phyloP scores from a whole-genome alignment of 495 filamentous ascomycete species.

The Aspergillus wentii region DNA sequence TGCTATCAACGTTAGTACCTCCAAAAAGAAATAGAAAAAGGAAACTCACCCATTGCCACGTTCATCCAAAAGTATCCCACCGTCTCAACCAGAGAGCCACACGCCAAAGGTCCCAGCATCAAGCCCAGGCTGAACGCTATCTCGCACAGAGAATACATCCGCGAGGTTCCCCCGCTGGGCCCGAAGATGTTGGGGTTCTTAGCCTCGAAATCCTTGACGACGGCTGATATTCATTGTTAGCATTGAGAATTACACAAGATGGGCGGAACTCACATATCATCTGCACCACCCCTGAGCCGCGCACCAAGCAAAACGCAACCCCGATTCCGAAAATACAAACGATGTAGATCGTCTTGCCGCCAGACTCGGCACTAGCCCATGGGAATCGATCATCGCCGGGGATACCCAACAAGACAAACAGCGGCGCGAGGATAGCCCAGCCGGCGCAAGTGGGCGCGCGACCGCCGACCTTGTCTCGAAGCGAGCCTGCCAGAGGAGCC shows the following conservation, averaged over 20 bases:
- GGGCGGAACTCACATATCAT: slow-evolving; percentile 5
- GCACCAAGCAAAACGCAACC: slow-evolving; percentile 1
- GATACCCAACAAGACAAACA: slow-evolving; percentile 7
- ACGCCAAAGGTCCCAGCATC: slow-evolving; percentile 23
- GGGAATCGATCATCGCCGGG: slow-evolving; percentile 8
- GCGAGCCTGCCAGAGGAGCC: slow-evolving; percentile 9
- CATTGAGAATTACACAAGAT: neutral
- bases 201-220: slow-evolving; percentile 9
- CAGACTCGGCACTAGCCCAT: slow-evolving; percentile 5
- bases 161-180: slow-evolving; percentile 15
- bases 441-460: slow-evolving; percentile 8
- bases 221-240: neutral
- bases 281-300: slow-evolving; percentile 6
- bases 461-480: slow-evolving; percentile 11
- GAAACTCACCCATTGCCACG: too few species aligned
- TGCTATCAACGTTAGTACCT: too few species aligned
- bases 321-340: slow-evolving; percentile 4
- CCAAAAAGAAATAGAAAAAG: too few species aligned
- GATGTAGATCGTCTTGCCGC: slow-evolving; percentile 6
- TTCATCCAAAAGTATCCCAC: slow-evolving; percentile 24
- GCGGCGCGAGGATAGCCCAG: neutral
- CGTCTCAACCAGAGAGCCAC: slow-evolving; percentile 14
- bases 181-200: slow-evolving; percentile 17
- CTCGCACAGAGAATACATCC: slow-evolving; percentile 18
- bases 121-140: slow-evolving; percentile 20